Conservation (phyloP, 352 stramenopile genomes). For the Phytophthora pistaciae region DNA sequence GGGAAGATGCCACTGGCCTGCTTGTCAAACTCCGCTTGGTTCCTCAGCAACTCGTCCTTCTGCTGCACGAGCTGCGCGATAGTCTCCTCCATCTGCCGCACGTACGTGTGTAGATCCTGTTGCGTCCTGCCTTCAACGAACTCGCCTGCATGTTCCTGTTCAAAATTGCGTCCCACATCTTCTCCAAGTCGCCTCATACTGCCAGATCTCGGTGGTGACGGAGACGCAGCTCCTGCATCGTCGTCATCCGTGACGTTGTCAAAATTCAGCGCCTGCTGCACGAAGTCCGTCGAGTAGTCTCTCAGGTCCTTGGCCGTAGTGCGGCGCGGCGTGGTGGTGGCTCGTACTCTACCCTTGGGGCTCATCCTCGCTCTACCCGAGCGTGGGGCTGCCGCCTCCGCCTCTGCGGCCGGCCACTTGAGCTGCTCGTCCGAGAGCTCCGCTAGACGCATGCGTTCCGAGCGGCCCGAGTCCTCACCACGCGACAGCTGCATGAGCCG, state of each 20-base stretch:
- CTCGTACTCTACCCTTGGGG: constrained; percentile 28
- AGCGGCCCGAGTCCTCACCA: constrained; percentile 51
- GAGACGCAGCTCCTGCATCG: constrained; percentile 8
- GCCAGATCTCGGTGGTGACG: constrained; percentile 15
- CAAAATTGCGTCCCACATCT: constrained; percentile 14
- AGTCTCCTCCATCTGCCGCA: constrained; percentile 85
- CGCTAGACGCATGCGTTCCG: constrained; percentile 78
- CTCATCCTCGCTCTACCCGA: constrained; percentile 34
- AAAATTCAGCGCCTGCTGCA: constrained; percentile 81
- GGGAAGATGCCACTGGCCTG: constrained; percentile 87
- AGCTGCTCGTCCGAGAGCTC: constrained; percentile 81
- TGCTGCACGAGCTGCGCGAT: constrained; percentile 82
- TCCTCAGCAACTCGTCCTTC: constrained; percentile 77
- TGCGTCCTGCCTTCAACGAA: constrained; percentile 40
- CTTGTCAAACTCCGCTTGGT: constrained; percentile 85
- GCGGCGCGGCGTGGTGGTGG: constrained; percentile 44
- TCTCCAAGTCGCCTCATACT: constrained; percentile 22
- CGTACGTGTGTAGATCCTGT: constrained; percentile 70
- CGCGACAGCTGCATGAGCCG: constrained; percentile 59
- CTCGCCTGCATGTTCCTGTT: constrained; percentile 26
- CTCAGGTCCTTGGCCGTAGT: constrained; percentile 70
- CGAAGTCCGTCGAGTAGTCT: constrained; percentile 76
- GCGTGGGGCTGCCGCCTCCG: constrained; percentile 11
- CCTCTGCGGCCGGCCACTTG: constrained; percentile 45
- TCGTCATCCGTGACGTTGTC: constrained; percentile 65